Conservation (phyloP, 139 green algal species). For the Coelastrella sp. region DNA sequence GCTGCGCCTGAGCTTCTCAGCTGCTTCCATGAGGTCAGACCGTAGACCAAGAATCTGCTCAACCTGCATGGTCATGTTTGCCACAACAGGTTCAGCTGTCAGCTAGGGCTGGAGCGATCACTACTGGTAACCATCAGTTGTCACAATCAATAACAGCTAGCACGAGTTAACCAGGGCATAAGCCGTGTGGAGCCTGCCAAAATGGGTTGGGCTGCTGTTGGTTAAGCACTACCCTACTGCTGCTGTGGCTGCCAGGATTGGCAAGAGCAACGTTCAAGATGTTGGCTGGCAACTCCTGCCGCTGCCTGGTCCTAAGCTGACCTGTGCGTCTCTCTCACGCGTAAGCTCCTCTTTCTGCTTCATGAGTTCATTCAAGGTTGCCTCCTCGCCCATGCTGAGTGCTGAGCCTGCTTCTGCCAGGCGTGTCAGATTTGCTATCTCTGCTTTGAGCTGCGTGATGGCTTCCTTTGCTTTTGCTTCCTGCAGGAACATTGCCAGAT, state of each 20-base stretch:
- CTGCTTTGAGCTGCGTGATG: slow-evolving; percentile 87
- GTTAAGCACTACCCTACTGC: too few species aligned
- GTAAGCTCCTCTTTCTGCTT: slow-evolving; percentile 87
- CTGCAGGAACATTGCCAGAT: slow-evolving; percentile 43
- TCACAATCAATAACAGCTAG: too few species aligned
- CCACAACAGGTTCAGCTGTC: background rate
- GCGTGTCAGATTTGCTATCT: slow-evolving; percentile 86
- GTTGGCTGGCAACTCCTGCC: too few species aligned
- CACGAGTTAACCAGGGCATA: too few species aligned
- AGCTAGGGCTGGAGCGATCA: background rate
- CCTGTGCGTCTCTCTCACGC: slow-evolving; percentile 82
- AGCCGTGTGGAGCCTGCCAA: too few species aligned
- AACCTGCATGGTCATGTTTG: slow-evolving; percentile 57
- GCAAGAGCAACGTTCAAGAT: too few species aligned
- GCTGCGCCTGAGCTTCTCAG: slow-evolving; percentile 74
- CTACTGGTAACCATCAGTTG: too few species aligned
- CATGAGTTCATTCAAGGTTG: slow-evolving; percentile 84
- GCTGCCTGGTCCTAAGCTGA: background rate
- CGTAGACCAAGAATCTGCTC: slow-evolving; percentile 85
- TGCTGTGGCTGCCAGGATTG: too few species aligned
- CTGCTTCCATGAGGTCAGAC: slow-evolving; percentile 75
- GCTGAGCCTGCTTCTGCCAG: slow-evolving; percentile 42
- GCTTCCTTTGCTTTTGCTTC: slow-evolving; percentile 90
- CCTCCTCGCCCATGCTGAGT: slow-evolving; percentile 84
- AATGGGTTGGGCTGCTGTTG: too few species aligned